phyloP scores from a whole-genome alignment of 495 filamentous ascomycete species.

The Cryomyces minteri region DNA sequence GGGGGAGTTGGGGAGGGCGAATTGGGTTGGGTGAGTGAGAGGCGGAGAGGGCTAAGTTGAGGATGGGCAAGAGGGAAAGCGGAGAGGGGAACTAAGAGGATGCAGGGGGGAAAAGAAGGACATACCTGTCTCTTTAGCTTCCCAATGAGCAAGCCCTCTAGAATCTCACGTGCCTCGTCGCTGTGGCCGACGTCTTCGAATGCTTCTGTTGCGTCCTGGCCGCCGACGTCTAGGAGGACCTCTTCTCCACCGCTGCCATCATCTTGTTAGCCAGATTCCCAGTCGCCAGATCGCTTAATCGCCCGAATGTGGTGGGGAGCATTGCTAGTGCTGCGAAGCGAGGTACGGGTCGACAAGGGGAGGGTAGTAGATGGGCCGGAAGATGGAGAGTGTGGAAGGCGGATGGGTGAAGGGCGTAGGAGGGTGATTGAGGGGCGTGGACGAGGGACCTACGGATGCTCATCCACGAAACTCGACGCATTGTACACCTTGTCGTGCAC shows the following conservation, averaged over 20 bases:
- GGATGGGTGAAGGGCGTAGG: not conserved
- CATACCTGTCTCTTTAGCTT: slow-evolving; percentile 69
- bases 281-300: not conserved
- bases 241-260: slow-evolving; percentile 79
- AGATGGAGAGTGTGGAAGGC: not conserved
- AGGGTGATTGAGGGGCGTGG: not conserved
- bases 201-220: slow-evolving; percentile 92
- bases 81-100: slow-evolving; percentile 2
- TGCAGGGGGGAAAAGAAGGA: not conserved
- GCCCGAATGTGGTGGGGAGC: not conserved
- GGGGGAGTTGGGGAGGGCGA: not conserved
- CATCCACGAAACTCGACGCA: slow-evolving; percentile 72
- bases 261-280: not conserved
- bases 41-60: not conserved
- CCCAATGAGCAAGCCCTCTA: slow-evolving; percentile 62
- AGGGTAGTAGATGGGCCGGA: not conserved
- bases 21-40: slow-evolving; percentile 5
- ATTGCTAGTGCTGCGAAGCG: not conserved
- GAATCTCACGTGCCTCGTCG: slow-evolving; percentile 93
- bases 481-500: slow-evolving; percentile 97
- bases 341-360: not conserved
- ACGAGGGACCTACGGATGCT: slow-evolving; percentile 79
- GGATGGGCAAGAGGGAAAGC: slow-evolving; percentile 1
- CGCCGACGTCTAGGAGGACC: slow-evolving; percentile 88
- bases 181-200: slow-evolving; percentile 99